These are phyloP conservation scores for Cryphonectria radicalis DNA, from an alignment of 2,329 filamentous ascomycete species.

Conservation along the genomic window DNA sequence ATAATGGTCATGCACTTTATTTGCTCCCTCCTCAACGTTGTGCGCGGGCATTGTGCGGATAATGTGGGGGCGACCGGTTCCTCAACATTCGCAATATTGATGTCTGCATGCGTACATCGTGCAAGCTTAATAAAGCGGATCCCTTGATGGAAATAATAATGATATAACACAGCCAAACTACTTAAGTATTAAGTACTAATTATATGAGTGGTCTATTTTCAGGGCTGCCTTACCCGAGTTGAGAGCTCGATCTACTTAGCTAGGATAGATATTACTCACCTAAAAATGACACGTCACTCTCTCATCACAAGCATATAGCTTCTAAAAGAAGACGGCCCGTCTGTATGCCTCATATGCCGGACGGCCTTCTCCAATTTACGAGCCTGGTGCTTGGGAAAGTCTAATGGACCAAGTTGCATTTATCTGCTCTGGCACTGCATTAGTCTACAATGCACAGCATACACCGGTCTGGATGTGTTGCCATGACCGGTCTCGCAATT, in stretches of 20 bases:
- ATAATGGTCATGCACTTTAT: not conserved
- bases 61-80: not conserved
- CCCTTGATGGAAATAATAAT: not conserved
- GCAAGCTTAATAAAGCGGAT: not conserved
- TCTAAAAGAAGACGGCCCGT: not conserved
- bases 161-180: not conserved
- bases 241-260: not conserved
- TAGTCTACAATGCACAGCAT: not conserved
- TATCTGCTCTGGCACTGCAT: not conserved
- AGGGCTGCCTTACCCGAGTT: not conserved
- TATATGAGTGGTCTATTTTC: not conserved
- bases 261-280: not conserved
- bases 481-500: not conserved
- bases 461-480: not conserved
- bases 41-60: not conserved
- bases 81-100: not conserved
- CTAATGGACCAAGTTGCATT: not conserved
- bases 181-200: not conserved
- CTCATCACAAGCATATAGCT: not conserved
- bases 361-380: not conserved
- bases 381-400: not conserved
- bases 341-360: not conserved
- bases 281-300: not conserved
- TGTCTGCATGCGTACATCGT: not conserved
- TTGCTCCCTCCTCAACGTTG: not conserved